Percentiles rank a stretch among this genome's conserved stretches.
phyloP scores from a whole-genome alignment of 2,329 filamentous ascomycete genomes.

The Fusarium sp. region DNA sequence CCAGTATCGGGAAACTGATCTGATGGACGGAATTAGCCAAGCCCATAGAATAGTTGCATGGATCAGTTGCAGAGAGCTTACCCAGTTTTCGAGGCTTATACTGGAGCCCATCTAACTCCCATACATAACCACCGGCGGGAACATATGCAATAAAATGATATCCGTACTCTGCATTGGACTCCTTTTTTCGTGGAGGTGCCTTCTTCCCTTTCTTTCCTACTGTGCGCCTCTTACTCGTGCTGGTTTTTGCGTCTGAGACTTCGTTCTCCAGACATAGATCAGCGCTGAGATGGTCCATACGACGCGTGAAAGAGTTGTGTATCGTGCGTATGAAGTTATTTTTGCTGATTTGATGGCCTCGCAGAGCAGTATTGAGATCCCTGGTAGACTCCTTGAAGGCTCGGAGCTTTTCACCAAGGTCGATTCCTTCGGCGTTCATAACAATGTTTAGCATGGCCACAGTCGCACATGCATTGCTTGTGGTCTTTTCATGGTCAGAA shows the following conservation, averaged over 20 bases:
- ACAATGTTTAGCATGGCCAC: conserved; percentile 91
- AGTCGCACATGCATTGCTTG: conserved; percentile 87
- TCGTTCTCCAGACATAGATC: conserved; percentile 72
- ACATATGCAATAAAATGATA: conserved; percentile 94
- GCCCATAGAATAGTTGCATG: too few species aligned
- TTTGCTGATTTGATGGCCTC: conserved; percentile 77
- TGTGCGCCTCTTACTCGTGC: conserved; percentile 44
- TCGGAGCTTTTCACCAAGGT: conserved; percentile 74
- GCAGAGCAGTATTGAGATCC: conserved; percentile 72
- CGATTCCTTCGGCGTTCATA: conserved; percentile 76
- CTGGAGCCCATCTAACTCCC: conserved; percentile 89
- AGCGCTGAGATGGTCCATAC: conserved; percentile 77
- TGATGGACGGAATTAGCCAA: conserved; percentile 14
- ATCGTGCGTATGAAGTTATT: conserved; percentile 80
- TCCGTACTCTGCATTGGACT: conserved; percentile 64
- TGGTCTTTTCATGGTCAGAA: conserved; percentile 62
- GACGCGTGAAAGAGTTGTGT: conserved; percentile 87
- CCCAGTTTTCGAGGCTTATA: conserved; percentile 63
- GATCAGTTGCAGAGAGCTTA: conserved; percentile 19
- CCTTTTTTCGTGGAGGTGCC: conserved; percentile 45
- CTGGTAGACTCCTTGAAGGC: conserved; percentile 78
- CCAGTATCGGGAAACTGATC: conserved; percentile 18
- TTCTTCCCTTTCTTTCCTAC: conserved; percentile 49
- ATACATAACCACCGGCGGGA: conserved; percentile 75
- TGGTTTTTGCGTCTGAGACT: conserved; percentile 50